These are phyloP conservation scores for Mycena albidolilacea DNA, from an alignment of 768 basidiomycete genomes.

Conservation along the genomic window DNA sequence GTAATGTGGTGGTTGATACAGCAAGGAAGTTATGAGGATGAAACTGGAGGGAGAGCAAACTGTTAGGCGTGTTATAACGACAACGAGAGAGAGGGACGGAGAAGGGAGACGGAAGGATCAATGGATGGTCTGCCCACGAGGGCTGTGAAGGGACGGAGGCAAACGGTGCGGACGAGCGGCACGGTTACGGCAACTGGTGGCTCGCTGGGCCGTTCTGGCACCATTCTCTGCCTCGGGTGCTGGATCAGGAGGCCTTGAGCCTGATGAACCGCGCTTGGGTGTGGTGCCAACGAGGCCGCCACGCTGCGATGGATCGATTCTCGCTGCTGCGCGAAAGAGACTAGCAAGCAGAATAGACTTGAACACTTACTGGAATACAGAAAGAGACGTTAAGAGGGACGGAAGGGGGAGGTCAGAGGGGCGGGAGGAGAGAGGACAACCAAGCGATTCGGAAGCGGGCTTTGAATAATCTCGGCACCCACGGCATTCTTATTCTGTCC, in stretches of 20 bases:
- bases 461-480: not conserved
- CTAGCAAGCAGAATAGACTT: not conserved
- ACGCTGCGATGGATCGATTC: constrained; percentile 16
- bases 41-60: not conserved
- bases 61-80: not conserved
- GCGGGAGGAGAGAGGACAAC: constrained; percentile 33
- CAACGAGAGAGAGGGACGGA: not conserved
- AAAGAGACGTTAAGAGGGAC: constrained; percentile 1
- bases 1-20: constrained; percentile 37
- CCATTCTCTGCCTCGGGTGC: not conserved
- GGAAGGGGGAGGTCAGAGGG: constrained; percentile 28
- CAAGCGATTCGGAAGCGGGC: not conserved
- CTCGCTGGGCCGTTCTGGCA: not conserved
- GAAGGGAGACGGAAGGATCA: constrained; percentile 25
- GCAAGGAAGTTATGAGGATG: constrained; percentile 12
- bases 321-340: constrained; percentile 4
- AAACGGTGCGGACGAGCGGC: constrained; percentile 15
- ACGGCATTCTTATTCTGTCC: not conserved
- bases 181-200: constrained; percentile 17
- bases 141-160: constrained; percentile 8
- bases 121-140: constrained; percentile 15
- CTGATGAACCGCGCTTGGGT: constrained; percentile 3
- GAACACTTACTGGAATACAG: constrained; percentile 19
- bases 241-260: not conserved
- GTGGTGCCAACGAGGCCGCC: constrained; percentile 35